phyloP scores from a whole-genome alignment of 1,139 yeast species.

The Saccharomyces hybrid region DNA sequence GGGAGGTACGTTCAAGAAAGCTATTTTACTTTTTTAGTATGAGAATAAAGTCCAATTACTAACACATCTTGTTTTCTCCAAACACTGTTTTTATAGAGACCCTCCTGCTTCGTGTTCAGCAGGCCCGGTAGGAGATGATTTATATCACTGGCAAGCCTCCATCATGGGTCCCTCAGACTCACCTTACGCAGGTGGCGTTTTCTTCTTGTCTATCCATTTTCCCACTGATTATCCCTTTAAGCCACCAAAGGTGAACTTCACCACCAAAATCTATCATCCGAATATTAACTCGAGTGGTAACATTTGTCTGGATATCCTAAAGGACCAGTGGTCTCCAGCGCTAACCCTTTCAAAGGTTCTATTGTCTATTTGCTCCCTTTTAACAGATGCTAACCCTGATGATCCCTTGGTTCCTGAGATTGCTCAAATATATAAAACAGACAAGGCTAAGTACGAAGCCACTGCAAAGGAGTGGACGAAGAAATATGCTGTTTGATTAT shows the following conservation, averaged over 20 bases:
- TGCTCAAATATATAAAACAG: constrained; percentile 92
- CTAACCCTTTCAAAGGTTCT: constrained; percentile 79
- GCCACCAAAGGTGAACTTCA: constrained; percentile 86
- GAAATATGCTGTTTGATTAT: constrained; percentile 77
- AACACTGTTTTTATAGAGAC: constrained; percentile 52
- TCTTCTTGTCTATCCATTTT: constrained; percentile 81
- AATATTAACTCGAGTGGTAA: constrained; percentile 82
- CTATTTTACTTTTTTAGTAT: background rate
- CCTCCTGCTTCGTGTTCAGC: constrained; percentile 99
- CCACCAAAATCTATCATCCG: constrained; percentile 86
- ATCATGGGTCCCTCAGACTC: constrained; percentile 94
- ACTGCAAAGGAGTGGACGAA: constrained; percentile 98
- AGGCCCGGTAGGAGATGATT: constrained; percentile 95
- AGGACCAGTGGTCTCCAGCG: constrained; percentile 66
- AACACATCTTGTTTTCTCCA: background rate
- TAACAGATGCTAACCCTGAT: constrained; percentile 97
- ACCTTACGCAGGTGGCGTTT: constrained; percentile 89
- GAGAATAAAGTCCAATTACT: background rate
- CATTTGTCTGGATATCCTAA: constrained; percentile 36
- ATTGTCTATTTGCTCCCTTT: constrained; percentile 77
- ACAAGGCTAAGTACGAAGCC: constrained; percentile 88
- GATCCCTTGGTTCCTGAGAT: constrained; percentile 98
- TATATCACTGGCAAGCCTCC: constrained; percentile 95
- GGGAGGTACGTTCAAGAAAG: constrained; percentile 60
- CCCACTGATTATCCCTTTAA: constrained; percentile 93